Percentiles rank a stretch among this genome's conserved stretches.
Evolutionary conservation across 352 stramenopile genomes (phyloP).

Genomic region (Globisporangium radiosum): DNA sequence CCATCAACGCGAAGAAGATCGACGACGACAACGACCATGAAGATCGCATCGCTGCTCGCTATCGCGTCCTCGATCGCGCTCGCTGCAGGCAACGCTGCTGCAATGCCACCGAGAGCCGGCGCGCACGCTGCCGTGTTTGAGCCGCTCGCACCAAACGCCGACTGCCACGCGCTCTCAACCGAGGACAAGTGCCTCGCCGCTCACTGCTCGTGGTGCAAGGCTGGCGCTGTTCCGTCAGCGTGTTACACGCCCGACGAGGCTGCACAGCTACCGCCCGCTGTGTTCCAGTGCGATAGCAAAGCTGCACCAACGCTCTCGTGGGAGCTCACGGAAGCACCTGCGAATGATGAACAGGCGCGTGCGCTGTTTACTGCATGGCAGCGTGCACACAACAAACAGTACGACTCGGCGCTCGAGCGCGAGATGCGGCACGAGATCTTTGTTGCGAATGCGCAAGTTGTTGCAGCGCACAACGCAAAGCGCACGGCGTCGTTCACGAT

Average conservation of each 20-base stretch:
- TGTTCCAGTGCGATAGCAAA: conserved; percentile 68
- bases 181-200: conserved; percentile 43
- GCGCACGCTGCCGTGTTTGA: conserved; percentile 25
- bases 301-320: conserved; percentile 14
- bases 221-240: conserved; percentile 67
- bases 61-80: neutral
- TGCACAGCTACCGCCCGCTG: conserved; percentile 47
- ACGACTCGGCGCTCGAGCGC: conserved; percentile 41
- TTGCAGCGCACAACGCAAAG: conserved; percentile 58
- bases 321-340: conserved; percentile 30
- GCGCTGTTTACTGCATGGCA: conserved; percentile 56
- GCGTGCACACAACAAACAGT: conserved; percentile 31
- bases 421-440: conserved; percentile 54
- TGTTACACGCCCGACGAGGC: conserved; percentile 73
- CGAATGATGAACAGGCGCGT: conserved; percentile 18
- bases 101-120: neutral
- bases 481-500: conserved; percentile 43
- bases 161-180: conserved; percentile 47
- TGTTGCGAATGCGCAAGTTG: conserved; percentile 43
- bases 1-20: neutral
- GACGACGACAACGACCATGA: conserved; percentile 3
- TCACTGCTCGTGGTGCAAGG: conserved; percentile 73
- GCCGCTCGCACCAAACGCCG: conserved; percentile 7
- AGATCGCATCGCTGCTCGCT: neutral
- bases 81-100: neutral